Evolutionary conservation across 2,329 filamentous ascomycete genomes (phyloP).

Genomic region (Falciphora oryzae): DNA sequence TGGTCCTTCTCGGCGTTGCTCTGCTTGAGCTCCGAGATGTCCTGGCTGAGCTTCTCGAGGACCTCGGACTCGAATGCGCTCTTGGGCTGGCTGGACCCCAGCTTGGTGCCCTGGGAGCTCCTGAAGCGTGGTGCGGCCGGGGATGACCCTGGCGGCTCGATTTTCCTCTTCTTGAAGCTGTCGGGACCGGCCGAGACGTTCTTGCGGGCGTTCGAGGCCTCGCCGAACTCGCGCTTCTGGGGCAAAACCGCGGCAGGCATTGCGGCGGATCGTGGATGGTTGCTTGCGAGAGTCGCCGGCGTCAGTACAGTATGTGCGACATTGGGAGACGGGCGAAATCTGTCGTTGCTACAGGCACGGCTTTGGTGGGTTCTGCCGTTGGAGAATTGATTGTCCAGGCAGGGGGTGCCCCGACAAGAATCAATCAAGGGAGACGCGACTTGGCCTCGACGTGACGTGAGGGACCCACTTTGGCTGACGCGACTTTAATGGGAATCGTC

Average conservation of each 20-base stretch:
- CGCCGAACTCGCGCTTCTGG: constrained; percentile 68
- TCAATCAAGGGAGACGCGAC: constrained; percentile 6
- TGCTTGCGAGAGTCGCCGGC: not conserved
- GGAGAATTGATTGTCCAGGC: not conserved
- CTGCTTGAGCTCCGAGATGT: constrained; percentile 78
- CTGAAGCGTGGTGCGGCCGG: constrained; percentile 49
- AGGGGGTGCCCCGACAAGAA: not conserved
- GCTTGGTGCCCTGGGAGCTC: constrained; percentile 58
- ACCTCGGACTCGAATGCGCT: constrained; percentile 92
- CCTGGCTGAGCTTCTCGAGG: constrained; percentile 91
- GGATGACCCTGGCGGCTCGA: constrained; percentile 57
- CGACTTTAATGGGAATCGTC: not conserved
- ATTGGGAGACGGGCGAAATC: not conserved
- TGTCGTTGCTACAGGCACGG: not conserved
- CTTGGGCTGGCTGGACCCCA: constrained; percentile 73
- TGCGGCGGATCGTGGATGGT: constrained; percentile 12
- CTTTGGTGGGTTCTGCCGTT: not conserved
- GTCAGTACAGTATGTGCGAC: not conserved
- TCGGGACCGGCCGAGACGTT: constrained; percentile 53
- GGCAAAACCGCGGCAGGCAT: constrained; percentile 51
- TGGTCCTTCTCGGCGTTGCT: constrained; percentile 91
- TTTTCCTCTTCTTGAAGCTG: constrained; percentile 73
- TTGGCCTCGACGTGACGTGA: constrained; percentile 4
- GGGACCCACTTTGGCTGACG: not conserved
- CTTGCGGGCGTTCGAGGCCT: constrained; percentile 57